Percentiles rank a stretch among this genome's conserved stretches.
Conservation (phyloP, 1,139 yeast species). For the Nadsonia commutata region DNA sequence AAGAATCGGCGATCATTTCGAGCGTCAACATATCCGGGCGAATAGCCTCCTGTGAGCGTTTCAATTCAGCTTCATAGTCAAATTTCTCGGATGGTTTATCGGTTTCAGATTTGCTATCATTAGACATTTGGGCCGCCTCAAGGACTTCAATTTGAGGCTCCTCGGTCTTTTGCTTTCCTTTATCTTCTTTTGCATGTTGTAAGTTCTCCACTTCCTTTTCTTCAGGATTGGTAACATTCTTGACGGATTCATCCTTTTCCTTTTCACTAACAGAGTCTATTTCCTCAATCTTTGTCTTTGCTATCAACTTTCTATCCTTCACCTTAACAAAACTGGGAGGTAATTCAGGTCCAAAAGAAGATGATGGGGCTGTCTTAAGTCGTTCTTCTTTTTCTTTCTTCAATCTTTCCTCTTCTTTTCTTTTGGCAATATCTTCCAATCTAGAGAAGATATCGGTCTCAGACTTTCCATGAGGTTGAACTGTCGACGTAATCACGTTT, state of each 20-base stretch:
- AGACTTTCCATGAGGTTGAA: constrained; percentile 13
- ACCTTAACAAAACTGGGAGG: neutral
- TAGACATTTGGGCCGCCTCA: neutral
- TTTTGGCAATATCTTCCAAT: constrained; percentile 14
- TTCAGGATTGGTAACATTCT: neutral
- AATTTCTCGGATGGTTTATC: neutral
- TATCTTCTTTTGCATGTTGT: neutral
- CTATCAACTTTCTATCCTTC: neutral
- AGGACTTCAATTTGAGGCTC: neutral
- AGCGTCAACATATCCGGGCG: constrained; percentile 38
- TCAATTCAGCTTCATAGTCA: neutral
- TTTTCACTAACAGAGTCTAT: too few species aligned
- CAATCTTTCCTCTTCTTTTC: constrained; percentile 8
- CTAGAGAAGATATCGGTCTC: constrained; percentile 9
- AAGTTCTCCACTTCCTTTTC: neutral
- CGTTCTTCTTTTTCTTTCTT: constrained; percentile 6
- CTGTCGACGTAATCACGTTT: constrained; percentile 31
- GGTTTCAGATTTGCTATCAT: neutral
- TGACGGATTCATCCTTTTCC: neutral
- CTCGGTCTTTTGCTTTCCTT: neutral
- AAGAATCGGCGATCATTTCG: constrained; percentile 39
- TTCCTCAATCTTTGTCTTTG: neutral
- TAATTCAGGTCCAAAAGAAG: neutral
- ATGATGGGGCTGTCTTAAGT: too few species aligned
- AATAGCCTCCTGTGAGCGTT: constrained; percentile 19